Percentiles rank a stretch among this genome's conserved stretches.
These are phyloP conservation scores for Neostapfia colusana DNA, from an alignment of 176 grass and related monocot genomes.

Conservation along the genomic window DNA sequence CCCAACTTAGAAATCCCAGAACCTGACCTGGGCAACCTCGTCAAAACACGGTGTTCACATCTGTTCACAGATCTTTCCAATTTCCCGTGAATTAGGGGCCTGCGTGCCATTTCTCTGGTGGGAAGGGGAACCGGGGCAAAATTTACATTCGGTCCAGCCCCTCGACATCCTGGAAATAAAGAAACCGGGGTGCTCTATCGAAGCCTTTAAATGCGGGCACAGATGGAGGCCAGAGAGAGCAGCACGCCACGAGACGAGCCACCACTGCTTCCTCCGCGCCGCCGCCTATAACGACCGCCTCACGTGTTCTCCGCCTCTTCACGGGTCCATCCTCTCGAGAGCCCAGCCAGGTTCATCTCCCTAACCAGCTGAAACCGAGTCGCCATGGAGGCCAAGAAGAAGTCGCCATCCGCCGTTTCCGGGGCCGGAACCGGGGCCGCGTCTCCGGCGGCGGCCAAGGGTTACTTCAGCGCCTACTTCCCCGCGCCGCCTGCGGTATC, in stretches of 20 bases:
- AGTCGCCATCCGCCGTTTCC: constrained; percentile 23
- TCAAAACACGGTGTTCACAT: no score
- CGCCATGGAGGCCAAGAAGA: constrained; percentile 52
- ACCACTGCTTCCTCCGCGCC: constrained; percentile 26
- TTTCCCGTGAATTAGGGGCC: no score
- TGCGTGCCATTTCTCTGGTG: no score
- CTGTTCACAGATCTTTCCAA: no score
- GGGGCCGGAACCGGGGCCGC: constrained; percentile 17
- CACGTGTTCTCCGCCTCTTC: constrained; percentile 21
- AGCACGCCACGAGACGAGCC: constrained; percentile 49
- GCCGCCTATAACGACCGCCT: constrained; percentile 38
- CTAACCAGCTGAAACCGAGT: not conserved
- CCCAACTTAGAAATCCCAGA: no score
- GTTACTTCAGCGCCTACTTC: constrained; percentile 49
- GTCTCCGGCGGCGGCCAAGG: constrained; percentile 14
- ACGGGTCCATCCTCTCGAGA: not conserved
- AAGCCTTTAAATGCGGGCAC: constrained; percentile 40
- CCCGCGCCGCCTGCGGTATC: constrained; percentile 42
- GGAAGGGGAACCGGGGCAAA: not conserved
- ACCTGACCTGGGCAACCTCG: no score
- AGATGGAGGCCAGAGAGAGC: constrained; percentile 47
- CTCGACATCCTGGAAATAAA: not conserved
- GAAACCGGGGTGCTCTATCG: not conserved
- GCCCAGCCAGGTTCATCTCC: constrained; percentile 14
- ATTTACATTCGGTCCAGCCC: not conserved